phyloP scores from a whole-genome alignment of 192 early-diverging fungal species.

The Entophlyctis helioformis region DNA sequence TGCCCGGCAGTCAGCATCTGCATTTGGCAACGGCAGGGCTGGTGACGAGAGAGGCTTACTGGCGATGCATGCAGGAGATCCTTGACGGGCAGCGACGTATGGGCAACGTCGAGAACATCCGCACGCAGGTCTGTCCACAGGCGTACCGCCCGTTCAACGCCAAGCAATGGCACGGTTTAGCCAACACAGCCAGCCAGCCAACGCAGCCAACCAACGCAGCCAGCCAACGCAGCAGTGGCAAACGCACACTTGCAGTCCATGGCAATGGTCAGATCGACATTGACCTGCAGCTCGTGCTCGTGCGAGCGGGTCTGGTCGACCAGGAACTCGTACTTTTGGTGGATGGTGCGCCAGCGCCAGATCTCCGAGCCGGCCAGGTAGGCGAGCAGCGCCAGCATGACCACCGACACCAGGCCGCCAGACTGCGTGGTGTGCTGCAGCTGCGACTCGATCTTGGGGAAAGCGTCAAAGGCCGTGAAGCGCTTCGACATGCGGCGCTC shows the following conservation, averaged over 20 bases:
- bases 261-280: constrained; percentile 76
- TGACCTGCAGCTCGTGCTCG: constrained; percentile 60
- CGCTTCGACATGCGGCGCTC: constrained; percentile 1
- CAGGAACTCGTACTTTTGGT: constrained; percentile 68
- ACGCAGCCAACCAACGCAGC: too few species aligned
- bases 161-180: too few species aligned
- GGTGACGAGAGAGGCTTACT: too few species aligned
- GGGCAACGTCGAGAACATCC: constrained; percentile 59
- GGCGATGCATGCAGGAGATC: too few species aligned
- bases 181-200: too few species aligned
- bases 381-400: constrained; percentile 53
- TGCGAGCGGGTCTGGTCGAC: constrained; percentile 61
- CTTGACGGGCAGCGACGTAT: constrained; percentile 40
- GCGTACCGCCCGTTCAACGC: too few species aligned
- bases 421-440: constrained; percentile 59
- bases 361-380: constrained; percentile 61
- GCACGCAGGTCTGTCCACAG: constrained; percentile 54
- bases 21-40: too few species aligned
- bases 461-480: constrained; percentile 56
- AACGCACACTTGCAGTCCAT: constrained; percentile 63
- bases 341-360: constrained; percentile 43
- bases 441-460: constrained; percentile 76
- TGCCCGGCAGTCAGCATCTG: too few species aligned
- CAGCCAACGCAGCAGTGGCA: too few species aligned
- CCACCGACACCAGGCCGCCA: constrained; percentile 59